A percentile compares a stretch with the other conserved stretches of the same genome.
These are phyloP conservation scores for Lactifluus hygrophoroides DNA, from an alignment of 768 basidiomycete species.

Conservation along the genomic window DNA sequence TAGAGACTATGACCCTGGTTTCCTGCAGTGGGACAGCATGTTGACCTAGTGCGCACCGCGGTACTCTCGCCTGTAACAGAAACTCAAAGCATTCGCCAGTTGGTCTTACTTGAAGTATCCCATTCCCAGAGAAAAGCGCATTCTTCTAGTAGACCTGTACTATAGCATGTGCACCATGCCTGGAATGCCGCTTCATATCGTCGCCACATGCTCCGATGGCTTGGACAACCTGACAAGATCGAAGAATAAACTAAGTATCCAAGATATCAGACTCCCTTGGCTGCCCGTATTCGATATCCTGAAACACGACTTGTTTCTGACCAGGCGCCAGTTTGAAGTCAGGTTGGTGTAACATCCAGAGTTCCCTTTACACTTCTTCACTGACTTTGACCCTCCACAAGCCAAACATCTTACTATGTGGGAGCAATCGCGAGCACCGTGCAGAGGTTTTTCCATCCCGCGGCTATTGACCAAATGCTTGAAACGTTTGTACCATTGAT, in stretches of 20 bases:
- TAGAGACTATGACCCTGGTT: conserved; percentile 73
- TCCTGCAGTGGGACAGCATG: conserved; percentile 76
- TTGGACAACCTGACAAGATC: conserved; percentile 53
- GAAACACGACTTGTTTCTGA: conserved; percentile 68
- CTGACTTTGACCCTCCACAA: conserved; percentile 23
- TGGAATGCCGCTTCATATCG: conserved; percentile 61
- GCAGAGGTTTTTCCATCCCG: conserved; percentile 83
- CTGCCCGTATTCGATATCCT: conserved; percentile 66
- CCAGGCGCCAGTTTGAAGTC: conserved; percentile 67
- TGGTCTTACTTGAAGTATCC: conserved; percentile 84
- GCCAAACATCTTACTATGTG: conserved; percentile 72
- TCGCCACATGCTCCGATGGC: conserved; percentile 58
- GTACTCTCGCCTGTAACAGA: conserved; percentile 11
- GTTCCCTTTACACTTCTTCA: neutral
- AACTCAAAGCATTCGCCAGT: conserved; percentile 32
- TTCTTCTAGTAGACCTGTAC: conserved; percentile 67
- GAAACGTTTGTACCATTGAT: conserved; percentile 73
- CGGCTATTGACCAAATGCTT: conserved; percentile 81
- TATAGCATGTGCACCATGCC: conserved; percentile 70
- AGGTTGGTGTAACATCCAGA: conserved; percentile 38
- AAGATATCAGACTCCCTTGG: conserved; percentile 80
- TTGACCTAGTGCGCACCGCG: conserved; percentile 49
- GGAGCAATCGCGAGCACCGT: conserved; percentile 58
- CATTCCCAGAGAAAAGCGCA: conserved; percentile 70
- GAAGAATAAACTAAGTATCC: conserved; percentile 64